Conservation (phyloP, 768 basidiomycete species). For the Boletus eberwhitei region DNA sequence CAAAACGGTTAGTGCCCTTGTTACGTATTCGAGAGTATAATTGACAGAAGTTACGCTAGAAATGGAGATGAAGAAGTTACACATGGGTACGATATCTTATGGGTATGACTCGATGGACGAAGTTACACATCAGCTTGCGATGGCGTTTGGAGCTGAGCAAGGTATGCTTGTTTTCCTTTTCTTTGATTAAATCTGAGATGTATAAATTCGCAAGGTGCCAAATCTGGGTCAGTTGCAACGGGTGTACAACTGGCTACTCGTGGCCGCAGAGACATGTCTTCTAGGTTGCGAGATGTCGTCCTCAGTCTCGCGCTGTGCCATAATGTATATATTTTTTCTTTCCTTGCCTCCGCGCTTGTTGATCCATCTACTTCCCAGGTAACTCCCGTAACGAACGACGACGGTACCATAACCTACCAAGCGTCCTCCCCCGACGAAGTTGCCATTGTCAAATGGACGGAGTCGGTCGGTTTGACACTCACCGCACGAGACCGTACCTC, state of each 20-base stretch:
- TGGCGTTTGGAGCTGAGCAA: constrained; percentile 74
- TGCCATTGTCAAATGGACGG: constrained; percentile 96
- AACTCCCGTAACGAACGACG: constrained; percentile 92
- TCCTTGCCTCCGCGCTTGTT: not conserved
- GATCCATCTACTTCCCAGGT: constrained; percentile 56
- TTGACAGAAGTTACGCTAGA: constrained; percentile 45
- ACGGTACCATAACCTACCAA: constrained; percentile 94
- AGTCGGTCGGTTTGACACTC: constrained; percentile 88
- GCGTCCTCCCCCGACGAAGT: constrained; percentile 99
- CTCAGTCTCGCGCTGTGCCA: constrained; percentile 93
- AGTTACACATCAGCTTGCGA: constrained; percentile 85
- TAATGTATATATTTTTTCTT: constrained; percentile 56
- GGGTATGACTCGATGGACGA: constrained; percentile 99
- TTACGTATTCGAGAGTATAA: not conserved
- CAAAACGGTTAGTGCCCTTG: constrained; percentile 72
- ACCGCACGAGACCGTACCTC: constrained; percentile 84
- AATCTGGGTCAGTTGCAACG: constrained; percentile 60
- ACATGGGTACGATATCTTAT: constrained; percentile 98
- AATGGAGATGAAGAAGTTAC: constrained; percentile 99
- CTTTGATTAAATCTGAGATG: not conserved
- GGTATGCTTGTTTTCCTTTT: constrained; percentile 31
- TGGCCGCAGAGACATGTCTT: constrained; percentile 92
- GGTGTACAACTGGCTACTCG: constrained; percentile 81
- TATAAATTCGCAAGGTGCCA: constrained; percentile 35
- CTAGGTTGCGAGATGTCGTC: constrained; percentile 88